phyloP scores from a whole-genome alignment of 306 rosid species.

The Aeschynomene evenia region DNA sequence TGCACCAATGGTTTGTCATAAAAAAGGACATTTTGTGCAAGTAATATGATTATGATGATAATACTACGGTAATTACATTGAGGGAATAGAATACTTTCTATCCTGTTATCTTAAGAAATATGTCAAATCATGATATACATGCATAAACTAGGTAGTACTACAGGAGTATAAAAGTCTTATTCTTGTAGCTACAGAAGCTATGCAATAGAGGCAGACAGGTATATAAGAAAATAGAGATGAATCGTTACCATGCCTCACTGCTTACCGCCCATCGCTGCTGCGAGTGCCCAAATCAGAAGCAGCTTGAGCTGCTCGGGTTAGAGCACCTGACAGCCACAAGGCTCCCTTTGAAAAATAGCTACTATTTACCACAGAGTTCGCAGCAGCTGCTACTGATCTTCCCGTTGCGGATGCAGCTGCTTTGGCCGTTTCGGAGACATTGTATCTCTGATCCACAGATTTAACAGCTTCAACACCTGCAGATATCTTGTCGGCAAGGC shows the following conservation, averaged over 20 bases:
- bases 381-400: constrained; percentile 74
- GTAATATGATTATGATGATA: neutral
- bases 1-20: neutral
- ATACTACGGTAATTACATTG: neutral
- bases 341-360: constrained; percentile 88
- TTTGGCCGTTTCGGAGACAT: constrained; percentile 63
- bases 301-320: constrained; percentile 51
- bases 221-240: constrained; percentile 6
- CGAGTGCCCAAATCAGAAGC: constrained; percentile 75
- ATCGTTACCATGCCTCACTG: constrained; percentile 37
- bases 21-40: neutral
- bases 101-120: neutral
- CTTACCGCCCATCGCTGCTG: neutral
- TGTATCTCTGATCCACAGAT: constrained; percentile 67
- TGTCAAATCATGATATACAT: neutral
- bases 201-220: constrained; percentile 1
- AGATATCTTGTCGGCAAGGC: constrained; percentile 62
- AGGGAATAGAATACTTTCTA: neutral
- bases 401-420: constrained; percentile 73
- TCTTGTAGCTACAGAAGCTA: neutral
- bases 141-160: neutral
- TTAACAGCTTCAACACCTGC: constrained; percentile 61
- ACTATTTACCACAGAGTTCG: constrained; percentile 56
- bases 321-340: constrained; percentile 76
- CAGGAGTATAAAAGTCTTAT: neutral